A percentile compares a stretch with the other conserved stretches of the same genome.
Evolutionary conservation across 2,329 filamentous ascomycete genomes (phyloP).

Genomic region (Exophiala xenobiotica): DNA sequence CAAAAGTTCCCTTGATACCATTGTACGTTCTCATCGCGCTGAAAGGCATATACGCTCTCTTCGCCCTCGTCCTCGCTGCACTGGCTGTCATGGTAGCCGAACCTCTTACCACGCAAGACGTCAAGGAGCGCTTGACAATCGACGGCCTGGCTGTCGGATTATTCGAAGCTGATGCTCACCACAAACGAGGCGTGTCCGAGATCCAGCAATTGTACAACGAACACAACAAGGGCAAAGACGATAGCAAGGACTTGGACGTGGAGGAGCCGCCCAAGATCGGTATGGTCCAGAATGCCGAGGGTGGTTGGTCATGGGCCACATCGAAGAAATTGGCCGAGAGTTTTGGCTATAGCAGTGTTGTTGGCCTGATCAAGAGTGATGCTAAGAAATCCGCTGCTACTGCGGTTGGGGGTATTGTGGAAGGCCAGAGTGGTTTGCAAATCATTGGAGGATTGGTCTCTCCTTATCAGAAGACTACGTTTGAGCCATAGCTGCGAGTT

Average conservation of each 20-base stretch:
- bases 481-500: no score
- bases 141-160: conserved; percentile 26
- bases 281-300: conserved; percentile 1
- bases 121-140: conserved; percentile 26
- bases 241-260: not conserved
- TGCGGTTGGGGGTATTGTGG: no score
- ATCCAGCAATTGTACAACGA: not conserved
- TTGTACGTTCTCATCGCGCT: conserved; percentile 22
- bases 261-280: not conserved
- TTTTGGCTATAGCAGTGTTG: not conserved
- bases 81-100: conserved; percentile 15
- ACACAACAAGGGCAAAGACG: not conserved
- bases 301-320: conserved; percentile 7
- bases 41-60: conserved; percentile 25
- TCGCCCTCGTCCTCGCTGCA: conserved; percentile 20
- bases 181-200: not conserved
- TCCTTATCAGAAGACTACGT: no score
- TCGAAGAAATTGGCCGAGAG: not conserved
- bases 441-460: no score
- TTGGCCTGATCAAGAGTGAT: not conserved
- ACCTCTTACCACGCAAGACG: conserved; percentile 21
- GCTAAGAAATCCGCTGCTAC: no score
- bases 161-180: conserved; percentile 15
- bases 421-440: no score
- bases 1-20: conserved; percentile 23